Evolutionary conservation across 2,329 filamentous ascomycete genomes (phyloP), one percentile per base, ranked within the genome.

Genomic region (Fusarium temperatum): DNA sequence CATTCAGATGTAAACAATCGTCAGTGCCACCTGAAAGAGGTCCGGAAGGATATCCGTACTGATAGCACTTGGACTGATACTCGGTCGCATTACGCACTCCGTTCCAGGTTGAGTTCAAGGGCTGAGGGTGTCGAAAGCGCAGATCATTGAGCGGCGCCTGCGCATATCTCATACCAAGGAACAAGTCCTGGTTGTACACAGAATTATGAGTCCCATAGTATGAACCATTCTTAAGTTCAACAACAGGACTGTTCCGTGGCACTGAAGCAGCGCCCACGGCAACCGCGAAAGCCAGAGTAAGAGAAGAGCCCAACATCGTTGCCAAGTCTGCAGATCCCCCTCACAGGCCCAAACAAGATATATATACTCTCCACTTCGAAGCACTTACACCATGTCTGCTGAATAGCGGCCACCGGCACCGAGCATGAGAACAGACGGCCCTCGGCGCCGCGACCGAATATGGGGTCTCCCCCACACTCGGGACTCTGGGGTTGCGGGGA

Each of bases 81-180:
- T 64, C 32, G 14, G 72, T 74, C 22, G 72, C 72, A 20, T 74
- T 75, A 1, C 63, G 72, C 4, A 61, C 44, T 8, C 47, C 68
- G 15, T n/a, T 6, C 72, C 72, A 74, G 1, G 72, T 58, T 13
- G 69, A 47, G 45, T 72, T 72, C n/a, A 74, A 28, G 1, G 60
- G 47, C 4, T 66, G 68, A 12, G 72, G 68, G 4, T 69, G 64
- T 28, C 64, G 55, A 36, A 74, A 74, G 26, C 72, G 72, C 13
- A 74, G 61, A n/a, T 70, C 20, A 4, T 66, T 28, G 6, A 74
- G 24, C 14, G 72, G 72, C 2, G 72, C 64, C 20, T 75, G 73
- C 1, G 73, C 73, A 17, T 75, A 75, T 1, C 68, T 60, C 41
- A 75, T 63, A 3, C 73, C 72, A 6, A 75, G 51, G 35, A 75